These are phyloP conservation scores for Tagetes erecta DNA, from an alignment of 129 eudicot species.

Conservation along the genomic window DNA sequence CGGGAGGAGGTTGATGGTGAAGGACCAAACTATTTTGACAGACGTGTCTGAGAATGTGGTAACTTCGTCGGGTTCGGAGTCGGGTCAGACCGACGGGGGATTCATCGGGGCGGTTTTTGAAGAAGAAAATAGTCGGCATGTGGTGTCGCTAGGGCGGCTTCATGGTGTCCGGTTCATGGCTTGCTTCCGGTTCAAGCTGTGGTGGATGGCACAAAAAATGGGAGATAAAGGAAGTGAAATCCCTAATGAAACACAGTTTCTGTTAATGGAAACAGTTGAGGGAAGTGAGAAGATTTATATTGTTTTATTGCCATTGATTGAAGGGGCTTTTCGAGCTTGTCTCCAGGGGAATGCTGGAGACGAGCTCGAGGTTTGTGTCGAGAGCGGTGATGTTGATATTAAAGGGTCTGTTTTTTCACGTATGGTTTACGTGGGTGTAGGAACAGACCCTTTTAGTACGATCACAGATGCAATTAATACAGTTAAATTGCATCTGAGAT, in stretches of 20 bases:
- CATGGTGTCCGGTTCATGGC: constrained; percentile 69
- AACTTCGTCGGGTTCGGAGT: constrained; percentile 45
- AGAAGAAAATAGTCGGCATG: constrained; percentile 54
- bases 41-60: constrained; percentile 63
- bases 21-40: constrained; percentile 55
- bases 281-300: constrained; percentile 46
- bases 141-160: constrained; percentile 63
- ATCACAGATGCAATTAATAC: constrained; percentile 52
- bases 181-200: constrained; percentile 72
- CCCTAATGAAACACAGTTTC: constrained; percentile 89
- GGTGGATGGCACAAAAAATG: constrained; percentile 98
- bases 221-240: constrained; percentile 67
- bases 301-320: constrained; percentile 75
- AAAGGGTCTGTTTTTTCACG: constrained; percentile 43
- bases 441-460: constrained; percentile 62
- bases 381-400: constrained; percentile 62
- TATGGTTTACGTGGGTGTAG: constrained; percentile 50
- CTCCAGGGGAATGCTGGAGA: constrained; percentile 61
- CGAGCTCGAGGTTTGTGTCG: constrained; percentile 66
- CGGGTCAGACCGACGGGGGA: constrained; percentile 61
- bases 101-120: constrained; percentile 63
- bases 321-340: constrained; percentile 80
- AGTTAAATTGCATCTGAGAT: constrained; percentile 50
- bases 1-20: constrained; percentile 51
- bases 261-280: constrained; percentile 59